Base-by-base conservation (phyloP, 768 basidiomycete genomes). In the Auricularia auricula-judae region DNA sequence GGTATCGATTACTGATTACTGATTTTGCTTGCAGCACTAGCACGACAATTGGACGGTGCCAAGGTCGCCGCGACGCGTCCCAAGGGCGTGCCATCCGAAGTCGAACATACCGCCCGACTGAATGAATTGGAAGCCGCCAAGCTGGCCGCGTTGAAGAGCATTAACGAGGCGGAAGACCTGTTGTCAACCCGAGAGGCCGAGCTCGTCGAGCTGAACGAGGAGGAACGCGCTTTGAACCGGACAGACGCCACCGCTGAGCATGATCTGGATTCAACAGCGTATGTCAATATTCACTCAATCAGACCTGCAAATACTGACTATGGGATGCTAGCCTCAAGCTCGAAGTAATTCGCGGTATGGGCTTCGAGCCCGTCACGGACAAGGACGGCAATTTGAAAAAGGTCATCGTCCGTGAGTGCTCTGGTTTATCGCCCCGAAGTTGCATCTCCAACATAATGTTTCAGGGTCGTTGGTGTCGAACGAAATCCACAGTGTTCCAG, bases 211-310 rank as follows among this genome's bases (percentile, higher is more conserved):
- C 76, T 92, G 65, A 88, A 87, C 68, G 87, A 87, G 63, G 84
- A 85, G 66, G 81, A 81, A 0, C 79, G 80, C 36, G 74, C 72
- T 51, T 72, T 89, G 66, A 89, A 91, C 70, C 80, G 80, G 51
- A 85, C 82, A 62, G 89, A 92, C 72, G 86, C 88, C 23, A 86
- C 88, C 5, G 73, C 79, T 21, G 88, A 90, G 66, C 89, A 90
- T 67, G 84, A 89, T 62, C 74, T 91, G 43, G 86, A 88, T 69
- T 84, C 86, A 21, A 83, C 83, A 54, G 75, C 81, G 90, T 91
- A 75, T 71, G 88, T 69, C 8, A 2, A 10, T 18, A 36, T 35
- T 61, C 53, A 35, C 1, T 47, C 61, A 36, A 16, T 5, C 42
- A 39, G 8, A 12, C 36, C 18, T 18, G n/a, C 5, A 18, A 23